phyloP scores from a whole-genome alignment of 2,329 filamentous ascomycete species.

The Aspergillus pseudonomiae region DNA sequence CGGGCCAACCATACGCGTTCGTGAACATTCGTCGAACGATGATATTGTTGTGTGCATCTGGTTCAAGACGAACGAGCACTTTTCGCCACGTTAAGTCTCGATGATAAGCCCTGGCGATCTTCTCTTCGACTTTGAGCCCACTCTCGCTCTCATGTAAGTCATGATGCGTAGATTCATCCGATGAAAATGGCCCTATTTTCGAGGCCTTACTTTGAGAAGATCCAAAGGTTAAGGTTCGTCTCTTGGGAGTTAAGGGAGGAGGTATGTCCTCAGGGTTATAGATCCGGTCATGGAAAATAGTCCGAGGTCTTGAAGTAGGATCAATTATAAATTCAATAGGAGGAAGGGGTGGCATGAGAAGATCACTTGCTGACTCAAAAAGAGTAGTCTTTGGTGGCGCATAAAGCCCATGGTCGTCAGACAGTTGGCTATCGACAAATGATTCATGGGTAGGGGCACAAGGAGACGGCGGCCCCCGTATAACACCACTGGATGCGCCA shows the following conservation, averaged over 20 bases:
- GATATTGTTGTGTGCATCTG: constrained; percentile 98
- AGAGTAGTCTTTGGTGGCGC: constrained; percentile 89
- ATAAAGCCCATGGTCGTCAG: constrained; percentile 55
- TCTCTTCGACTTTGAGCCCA: constrained; percentile 89
- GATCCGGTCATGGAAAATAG: constrained; percentile 95
- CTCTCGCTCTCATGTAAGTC: constrained; percentile 25
- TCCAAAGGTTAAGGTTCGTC: constrained; percentile 43
- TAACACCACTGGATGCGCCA: constrained; percentile 30
- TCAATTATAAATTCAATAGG: constrained; percentile 80
- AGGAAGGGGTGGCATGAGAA: constrained; percentile 87
- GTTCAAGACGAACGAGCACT: constrained; percentile 90
- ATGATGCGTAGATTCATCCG: constrained; percentile 18
- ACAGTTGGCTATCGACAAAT: constrained; percentile 54
- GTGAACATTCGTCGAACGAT: constrained; percentile 95
- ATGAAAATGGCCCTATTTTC: constrained; percentile 11
- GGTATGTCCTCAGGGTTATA: constrained; percentile 95
- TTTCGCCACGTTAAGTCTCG: constrained; percentile 92
- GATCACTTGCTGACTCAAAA: constrained; percentile 90
- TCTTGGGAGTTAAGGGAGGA: constrained; percentile 62
- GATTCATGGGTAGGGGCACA: constrained; percentile 17
- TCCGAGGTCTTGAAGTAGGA: constrained; percentile 76
- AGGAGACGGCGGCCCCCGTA: constrained; percentile 12
- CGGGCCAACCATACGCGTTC: constrained; percentile 97
- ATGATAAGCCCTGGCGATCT: constrained; percentile 95
- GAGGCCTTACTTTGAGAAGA: constrained; percentile 24